A percentile compares a stretch with the other conserved stretches of the same genome.
These are phyloP conservation scores for Hirsutella thompsonii DNA, from an alignment of 2,329 filamentous ascomycete species.

Conservation along the genomic window DNA sequence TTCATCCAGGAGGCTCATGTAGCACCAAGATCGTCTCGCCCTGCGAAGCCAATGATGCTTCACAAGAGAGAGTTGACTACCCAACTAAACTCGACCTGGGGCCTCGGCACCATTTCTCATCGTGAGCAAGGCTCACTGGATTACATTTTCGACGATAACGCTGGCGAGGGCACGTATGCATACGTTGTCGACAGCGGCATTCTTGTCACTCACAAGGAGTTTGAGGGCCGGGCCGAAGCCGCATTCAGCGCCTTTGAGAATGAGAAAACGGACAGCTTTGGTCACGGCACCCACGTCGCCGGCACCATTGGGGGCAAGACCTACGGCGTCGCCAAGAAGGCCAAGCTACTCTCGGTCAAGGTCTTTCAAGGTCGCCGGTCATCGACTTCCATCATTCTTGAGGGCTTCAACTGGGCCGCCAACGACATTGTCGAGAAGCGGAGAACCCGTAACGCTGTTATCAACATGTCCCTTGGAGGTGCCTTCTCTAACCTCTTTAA, in stretches of 20 bases:
- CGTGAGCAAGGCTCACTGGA: conserved; percentile 11
- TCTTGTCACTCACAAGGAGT: conserved; percentile 36
- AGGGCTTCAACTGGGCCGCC: conserved; percentile 27
- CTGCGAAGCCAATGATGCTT: conserved; percentile 1
- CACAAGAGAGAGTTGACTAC: conserved; percentile 15
- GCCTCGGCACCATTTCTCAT: conserved; percentile 19
- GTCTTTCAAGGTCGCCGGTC: conserved; percentile 21
- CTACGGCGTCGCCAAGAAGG: conserved; percentile 29
- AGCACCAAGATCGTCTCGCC: background rate
- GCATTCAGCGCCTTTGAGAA: conserved; percentile 13
- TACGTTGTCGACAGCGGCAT: conserved; percentile 55
- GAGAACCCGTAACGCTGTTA: conserved; percentile 27
- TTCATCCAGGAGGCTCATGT: conserved; percentile 9
- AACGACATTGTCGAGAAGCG: conserved; percentile 28
- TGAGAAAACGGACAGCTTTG: conserved; percentile 16
- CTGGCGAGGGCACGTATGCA: conserved; percentile 37
- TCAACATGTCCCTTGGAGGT: conserved; percentile 45
- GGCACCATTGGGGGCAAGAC: conserved; percentile 22
- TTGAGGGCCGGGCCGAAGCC: conserved; percentile 34
- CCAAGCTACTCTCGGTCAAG: conserved; percentile 31
- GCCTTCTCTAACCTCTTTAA: conserved; percentile 31
- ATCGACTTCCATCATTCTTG: conserved; percentile 17
- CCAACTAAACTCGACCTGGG: conserved; percentile 18
- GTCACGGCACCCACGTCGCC: conserved; percentile 29
- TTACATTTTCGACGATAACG: conserved; percentile 38